Evolutionary conservation across 1,284 basidiomycete genomes (phyloP).

Genomic region (Violaceomyces palustris): DNA sequence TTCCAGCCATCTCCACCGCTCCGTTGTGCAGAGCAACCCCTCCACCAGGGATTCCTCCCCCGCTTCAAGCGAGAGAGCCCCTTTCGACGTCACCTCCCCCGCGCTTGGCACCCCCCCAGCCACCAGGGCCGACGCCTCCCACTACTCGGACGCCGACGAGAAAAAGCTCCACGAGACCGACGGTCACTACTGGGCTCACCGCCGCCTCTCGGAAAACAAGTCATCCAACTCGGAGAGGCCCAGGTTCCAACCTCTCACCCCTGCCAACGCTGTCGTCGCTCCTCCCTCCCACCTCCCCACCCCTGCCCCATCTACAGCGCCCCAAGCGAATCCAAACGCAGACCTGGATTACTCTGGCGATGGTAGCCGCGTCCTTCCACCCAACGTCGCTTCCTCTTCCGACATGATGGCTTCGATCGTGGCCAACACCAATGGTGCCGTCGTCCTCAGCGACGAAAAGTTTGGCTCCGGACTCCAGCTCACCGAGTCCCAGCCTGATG

Average conservation of each 20-base stretch:
- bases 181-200: constrained; percentile 32
- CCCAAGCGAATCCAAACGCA: no score
- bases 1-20: no score
- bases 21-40: constrained; percentile 2
- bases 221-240: no score
- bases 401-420: constrained; percentile 1
- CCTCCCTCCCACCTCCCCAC: no score
- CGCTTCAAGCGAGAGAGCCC: constrained; percentile 16
- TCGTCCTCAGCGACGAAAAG: no score
- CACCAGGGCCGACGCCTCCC: constrained; percentile 19
- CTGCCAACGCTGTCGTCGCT: no score
- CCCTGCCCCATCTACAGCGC: no score
- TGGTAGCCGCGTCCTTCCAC: constrained; percentile 21
- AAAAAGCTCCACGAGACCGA: constrained; percentile 37
- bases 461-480: background rate
- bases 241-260: no score
- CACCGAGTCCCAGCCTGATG: background rate
- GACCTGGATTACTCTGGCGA: constrained; percentile 29
- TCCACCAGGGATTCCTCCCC: constrained; percentile 20
- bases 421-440: background rate
- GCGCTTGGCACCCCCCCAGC: constrained; percentile 22
- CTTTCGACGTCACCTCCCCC: constrained; percentile 12
- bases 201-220: constrained; percentile 23
- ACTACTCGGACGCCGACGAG: constrained; percentile 39
- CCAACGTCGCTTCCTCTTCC: constrained; percentile 29